These are phyloP conservation scores for Trichosanthes truncata DNA, from an alignment of 306 rosid genomes.

Conservation along the genomic window DNA sequence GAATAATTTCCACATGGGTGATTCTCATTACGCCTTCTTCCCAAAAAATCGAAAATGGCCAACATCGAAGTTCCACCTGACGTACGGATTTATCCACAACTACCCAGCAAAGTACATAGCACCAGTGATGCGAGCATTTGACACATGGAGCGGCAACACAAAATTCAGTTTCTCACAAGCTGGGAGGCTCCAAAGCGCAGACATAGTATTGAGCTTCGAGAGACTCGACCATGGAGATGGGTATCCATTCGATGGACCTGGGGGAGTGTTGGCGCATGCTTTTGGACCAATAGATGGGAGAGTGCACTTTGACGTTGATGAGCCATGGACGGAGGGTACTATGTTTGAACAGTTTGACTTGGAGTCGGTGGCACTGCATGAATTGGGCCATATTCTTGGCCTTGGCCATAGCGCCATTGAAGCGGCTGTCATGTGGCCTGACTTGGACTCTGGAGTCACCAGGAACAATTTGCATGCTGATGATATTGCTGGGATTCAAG, in stretches of 20 bases:
- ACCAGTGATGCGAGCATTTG: neutral
- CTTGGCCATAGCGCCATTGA: neutral
- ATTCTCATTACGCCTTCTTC: slow-evolving; percentile 8
- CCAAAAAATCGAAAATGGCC: slow-evolving; percentile 1
- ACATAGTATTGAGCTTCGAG: neutral
- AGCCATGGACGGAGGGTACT: neutral
- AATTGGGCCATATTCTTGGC: neutral
- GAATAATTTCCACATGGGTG: neutral
- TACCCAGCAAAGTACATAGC: neutral
- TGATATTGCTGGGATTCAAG: neutral
- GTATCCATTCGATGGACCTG: neutral
- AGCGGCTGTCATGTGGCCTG: neutral
- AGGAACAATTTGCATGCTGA: neutral
- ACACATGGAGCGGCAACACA: neutral
- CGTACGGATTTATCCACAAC: neutral
- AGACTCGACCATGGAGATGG: neutral
- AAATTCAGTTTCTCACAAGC: neutral
- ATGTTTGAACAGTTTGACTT: neutral
- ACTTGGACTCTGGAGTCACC: neutral
- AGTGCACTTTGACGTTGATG: neutral
- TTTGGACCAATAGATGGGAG: neutral
- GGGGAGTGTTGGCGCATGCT: neutral
- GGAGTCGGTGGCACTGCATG: neutral
- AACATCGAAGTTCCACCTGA: neutral
- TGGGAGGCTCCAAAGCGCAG: neutral